phyloP scores from a whole-genome alignment of 2,329 filamentous ascomycete species.

The Sarocladium oryzae region DNA sequence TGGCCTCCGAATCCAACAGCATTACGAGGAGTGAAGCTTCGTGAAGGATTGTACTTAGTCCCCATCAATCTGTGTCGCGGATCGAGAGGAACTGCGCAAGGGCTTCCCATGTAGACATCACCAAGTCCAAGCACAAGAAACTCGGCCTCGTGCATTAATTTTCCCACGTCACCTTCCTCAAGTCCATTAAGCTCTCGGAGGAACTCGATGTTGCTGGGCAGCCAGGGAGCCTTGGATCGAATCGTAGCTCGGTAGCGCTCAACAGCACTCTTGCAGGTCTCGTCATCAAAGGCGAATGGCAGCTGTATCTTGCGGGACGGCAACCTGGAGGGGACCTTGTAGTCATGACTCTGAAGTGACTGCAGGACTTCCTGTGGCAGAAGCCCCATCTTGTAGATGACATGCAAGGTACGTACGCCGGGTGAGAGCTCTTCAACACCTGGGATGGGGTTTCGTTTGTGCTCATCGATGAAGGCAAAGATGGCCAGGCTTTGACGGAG shows the following conservation, averaged over 20 bases:
- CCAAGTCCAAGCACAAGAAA: slow-evolving; percentile 32
- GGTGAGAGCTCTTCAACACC: slow-evolving; percentile 25
- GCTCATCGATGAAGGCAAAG: slow-evolving; percentile 26
- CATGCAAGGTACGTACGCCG: slow-evolving; percentile 27
- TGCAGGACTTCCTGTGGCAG: slow-evolving; percentile 9
- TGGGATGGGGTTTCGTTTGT: slow-evolving; percentile 20
- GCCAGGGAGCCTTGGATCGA: slow-evolving; percentile 52
- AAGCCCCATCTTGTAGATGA: slow-evolving; percentile 19
- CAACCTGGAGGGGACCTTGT: slow-evolving; percentile 17
- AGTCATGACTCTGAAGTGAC: slow-evolving; percentile 19
- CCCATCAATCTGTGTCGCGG: slow-evolving; percentile 28
- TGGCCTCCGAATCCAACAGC: slow-evolving; percentile 30
- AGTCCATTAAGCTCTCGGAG: slow-evolving; percentile 28
- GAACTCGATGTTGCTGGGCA: slow-evolving; percentile 57
- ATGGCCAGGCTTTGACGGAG: slow-evolving; percentile 27
- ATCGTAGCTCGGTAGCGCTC: slow-evolving; percentile 56
- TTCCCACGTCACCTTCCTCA: slow-evolving; percentile 17
- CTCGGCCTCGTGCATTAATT: slow-evolving; percentile 22
- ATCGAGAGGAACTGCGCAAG: slow-evolving; percentile 28
- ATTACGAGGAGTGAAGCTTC: slow-evolving; percentile 28
- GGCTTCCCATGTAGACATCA: slow-evolving; percentile 32
- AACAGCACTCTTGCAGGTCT: slow-evolving; percentile 41
- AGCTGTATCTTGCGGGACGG: slow-evolving; percentile 25
- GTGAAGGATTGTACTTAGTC: slow-evolving; percentile 31
- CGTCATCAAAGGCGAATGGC: slow-evolving; percentile 33